Evolutionary conservation across 2,329 filamentous ascomycete species (phyloP), one percentile per base, ranked within the genome.

Genomic region (Botrytis pseudocinerea): DNA sequence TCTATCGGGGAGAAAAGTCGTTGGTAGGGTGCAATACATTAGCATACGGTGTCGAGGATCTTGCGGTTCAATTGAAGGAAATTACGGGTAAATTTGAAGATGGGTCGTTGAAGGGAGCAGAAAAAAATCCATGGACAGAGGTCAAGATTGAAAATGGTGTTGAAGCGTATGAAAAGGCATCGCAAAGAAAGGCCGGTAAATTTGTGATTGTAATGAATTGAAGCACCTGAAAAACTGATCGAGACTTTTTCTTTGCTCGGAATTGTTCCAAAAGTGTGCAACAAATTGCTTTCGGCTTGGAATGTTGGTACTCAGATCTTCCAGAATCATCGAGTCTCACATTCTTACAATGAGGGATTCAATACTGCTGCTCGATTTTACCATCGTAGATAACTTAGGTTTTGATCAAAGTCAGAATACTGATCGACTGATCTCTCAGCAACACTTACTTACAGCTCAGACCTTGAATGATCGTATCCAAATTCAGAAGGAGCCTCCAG

Each of bases 51-150:
- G 75, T 74, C 2, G 73, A 75, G 59, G 77, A 77, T n/a, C 73
- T 76, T 66, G 78, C 75, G 2, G 40, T 22, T 25, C 72, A 75
- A 64, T 59, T 79, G 65, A 85, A 89, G 73, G 86, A 86, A 87
- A 90, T 91, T 78, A 73, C 68, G 1, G 25, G 65, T 14, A 62
- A 71, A 38, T 79, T 79, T 69, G 77, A 79, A 25, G 46, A 62
- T 0, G 76, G 75, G 0, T 38, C 44, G 3, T 69, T 78, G 66
- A 73, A 74, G 35, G 70, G 71, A 38, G 54, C 72, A 18, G 62
- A 48, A 28, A 72, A 73, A 14, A 75, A 74, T 10, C 71, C 73
- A 16, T 79, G 77, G 77, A 76, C 57, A 25, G 64, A 76, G 44
- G 65, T 77, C 8, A 69, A 73, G 69, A 44, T 79, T 44, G 74